Evolutionary conservation across 306 rosid species (phyloP).

Genomic region (Casuarina cunninghamiana): DNA sequence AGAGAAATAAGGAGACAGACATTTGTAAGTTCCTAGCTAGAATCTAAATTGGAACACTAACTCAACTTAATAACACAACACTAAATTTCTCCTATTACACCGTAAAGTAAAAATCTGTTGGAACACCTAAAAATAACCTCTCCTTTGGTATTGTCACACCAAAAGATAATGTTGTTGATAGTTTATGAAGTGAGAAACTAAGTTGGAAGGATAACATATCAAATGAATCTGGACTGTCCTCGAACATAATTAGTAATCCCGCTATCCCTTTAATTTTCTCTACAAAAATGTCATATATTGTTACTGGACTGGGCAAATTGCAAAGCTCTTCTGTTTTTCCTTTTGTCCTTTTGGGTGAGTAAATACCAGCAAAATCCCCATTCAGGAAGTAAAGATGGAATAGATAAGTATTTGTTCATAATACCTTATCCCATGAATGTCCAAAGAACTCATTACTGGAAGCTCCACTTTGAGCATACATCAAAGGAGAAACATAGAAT

Average conservation of each 20-base stretch:
- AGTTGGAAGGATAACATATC: constrained; percentile 1
- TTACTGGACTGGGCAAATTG: not conserved
- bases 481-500: constrained; percentile 96
- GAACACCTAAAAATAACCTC: not conserved
- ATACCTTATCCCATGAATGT: constrained; percentile 95
- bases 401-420: constrained; percentile 13
- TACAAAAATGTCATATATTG: not conserved
- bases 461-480: constrained; percentile 94
- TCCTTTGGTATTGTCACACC: not conserved
- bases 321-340: not conserved
- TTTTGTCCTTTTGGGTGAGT: not conserved
- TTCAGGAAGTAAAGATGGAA: not conserved
- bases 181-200: not conserved
- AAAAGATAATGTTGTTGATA: not conserved
- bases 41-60: constrained; percentile 20
- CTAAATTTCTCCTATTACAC: not conserved
- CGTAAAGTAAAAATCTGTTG: not conserved
- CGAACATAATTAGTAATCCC: not conserved
- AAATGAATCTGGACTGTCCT: not conserved
- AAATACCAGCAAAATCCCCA: not conserved
- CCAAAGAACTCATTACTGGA: constrained; percentile 96
- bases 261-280: not conserved
- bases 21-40: constrained; percentile 23
- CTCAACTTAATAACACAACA: not conserved
- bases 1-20: constrained; percentile 24